phyloP scores from a whole-genome alignment of 495 filamentous ascomycete species.

The Apodospora peruviana region DNA sequence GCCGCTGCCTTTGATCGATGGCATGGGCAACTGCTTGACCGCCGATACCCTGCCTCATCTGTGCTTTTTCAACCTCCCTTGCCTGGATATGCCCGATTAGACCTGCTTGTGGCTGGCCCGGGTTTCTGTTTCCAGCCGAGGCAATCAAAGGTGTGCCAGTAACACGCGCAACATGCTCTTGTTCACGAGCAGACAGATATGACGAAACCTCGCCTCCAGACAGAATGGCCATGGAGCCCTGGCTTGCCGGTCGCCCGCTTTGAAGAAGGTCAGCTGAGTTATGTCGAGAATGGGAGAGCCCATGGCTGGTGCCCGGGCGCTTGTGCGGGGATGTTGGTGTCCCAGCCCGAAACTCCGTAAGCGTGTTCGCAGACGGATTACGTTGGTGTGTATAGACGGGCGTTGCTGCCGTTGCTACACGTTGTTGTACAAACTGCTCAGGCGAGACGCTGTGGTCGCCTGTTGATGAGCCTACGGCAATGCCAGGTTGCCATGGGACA shows the following conservation, averaged over 20 bases:
- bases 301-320: constrained; percentile 12
- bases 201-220: constrained; percentile 51
- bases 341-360: constrained; percentile 38
- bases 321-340: constrained; percentile 32
- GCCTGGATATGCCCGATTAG: constrained; percentile 72
- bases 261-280: constrained; percentile 31
- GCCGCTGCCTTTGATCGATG: constrained; percentile 68
- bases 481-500: constrained; percentile 75
- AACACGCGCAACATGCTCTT: constrained; percentile 84
- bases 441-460: constrained; percentile 41
- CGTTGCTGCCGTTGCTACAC: constrained; percentile 50
- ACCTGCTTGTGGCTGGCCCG: constrained; percentile 49
- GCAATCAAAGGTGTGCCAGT: constrained; percentile 80
- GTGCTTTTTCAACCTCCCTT: constrained; percentile 66
- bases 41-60: constrained; percentile 65
- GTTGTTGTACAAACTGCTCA: constrained; percentile 85
- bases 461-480: constrained; percentile 36
- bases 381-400: constrained; percentile 54
- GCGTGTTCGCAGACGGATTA: constrained; percentile 49
- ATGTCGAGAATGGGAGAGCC: constrained; percentile 41
- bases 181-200: constrained; percentile 84
- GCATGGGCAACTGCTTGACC: constrained; percentile 72
- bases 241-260: constrained; percentile 23
- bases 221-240: constrained; percentile 24
- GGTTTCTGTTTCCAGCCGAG: constrained; percentile 51